Evolutionary conservation across 495 filamentous ascomycete species (phyloP), one percentile per base, ranked within the genome.

Genomic region (Jackrogersella minutella): DNA sequence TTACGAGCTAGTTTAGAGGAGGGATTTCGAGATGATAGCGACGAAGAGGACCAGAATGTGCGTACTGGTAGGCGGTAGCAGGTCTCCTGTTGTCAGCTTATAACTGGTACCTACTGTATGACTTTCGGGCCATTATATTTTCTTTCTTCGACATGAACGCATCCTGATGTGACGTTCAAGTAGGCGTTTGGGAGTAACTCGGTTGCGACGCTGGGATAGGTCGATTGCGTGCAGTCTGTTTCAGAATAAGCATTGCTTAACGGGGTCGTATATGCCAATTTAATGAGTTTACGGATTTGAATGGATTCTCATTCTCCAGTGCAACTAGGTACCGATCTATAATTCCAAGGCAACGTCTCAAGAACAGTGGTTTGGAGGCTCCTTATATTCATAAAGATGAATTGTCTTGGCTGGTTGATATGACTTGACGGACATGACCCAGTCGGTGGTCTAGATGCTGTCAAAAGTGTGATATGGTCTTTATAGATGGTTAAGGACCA

Each of bases 21-120:
- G 60, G 92, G 91, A 0, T 96, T 96, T 72, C 87, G 86, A 80
- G 90, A 93, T 78, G 90, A 92, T 72, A 93, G 91, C 73, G 88
- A 91, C 59, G 84, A 86, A 28, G 90, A 92, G 53, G 61, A 66
- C 19, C 24, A 59, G 13, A 49, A 65, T 26, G 26, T 54, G 34
- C 41, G 56, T 19, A 47, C 31, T 30, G 65, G 13, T 13, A 58
- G 65, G 52, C 59, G 69, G 46, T 72, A 65, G 44, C 30, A 21
- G 33, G 9, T 24, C 9, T 13, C 19, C 41, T 46, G 43, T 33
- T 17, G 14, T 26, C 17, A 33, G n/a, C 21, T 17, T 26, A 19
- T 43, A 33, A 37, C 30, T 31, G 24, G 28, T 7, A 10, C 28
- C 21, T 16, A 21, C 47, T 26, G 34, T 59, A 28, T 26, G 41